These are phyloP conservation scores for Metschnikowia aberdeeniae DNA, from an alignment of 805 yeast species.

Conservation along the genomic window DNA sequence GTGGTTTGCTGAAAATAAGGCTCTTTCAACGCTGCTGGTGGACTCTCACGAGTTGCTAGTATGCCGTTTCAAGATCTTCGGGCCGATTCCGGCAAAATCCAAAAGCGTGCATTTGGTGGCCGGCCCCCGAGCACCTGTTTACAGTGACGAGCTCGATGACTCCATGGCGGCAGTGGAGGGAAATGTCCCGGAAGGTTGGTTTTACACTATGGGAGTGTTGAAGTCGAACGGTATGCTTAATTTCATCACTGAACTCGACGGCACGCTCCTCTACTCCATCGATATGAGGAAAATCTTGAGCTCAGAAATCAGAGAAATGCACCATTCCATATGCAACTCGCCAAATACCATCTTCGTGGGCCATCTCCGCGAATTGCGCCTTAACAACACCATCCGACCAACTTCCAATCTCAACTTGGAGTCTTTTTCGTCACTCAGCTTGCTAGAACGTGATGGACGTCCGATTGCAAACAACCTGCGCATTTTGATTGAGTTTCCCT, in stretches of 20 bases:
- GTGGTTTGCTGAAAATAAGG: constrained; percentile 43
- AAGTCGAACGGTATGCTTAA: constrained; percentile 61
- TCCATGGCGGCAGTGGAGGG: constrained; percentile 4
- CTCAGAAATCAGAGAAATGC: constrained; percentile 61
- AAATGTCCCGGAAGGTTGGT: constrained; percentile 56
- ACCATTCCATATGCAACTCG: constrained; percentile 57
- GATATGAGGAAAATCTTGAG: constrained; percentile 49
- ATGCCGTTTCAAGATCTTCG: constrained; percentile 62
- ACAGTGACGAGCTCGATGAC: constrained; percentile 12
- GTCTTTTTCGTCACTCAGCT: constrained; percentile 11
- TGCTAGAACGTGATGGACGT: constrained; percentile 34
- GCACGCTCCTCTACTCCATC: constrained; percentile 54
- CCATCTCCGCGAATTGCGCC: constrained; percentile 49
- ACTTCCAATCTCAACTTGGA: constrained; percentile 24
- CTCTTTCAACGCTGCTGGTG: constrained; percentile 18
- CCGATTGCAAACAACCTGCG: constrained; percentile 33
- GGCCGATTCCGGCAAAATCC: constrained; percentile 48
- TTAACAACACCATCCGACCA: constrained; percentile 33
- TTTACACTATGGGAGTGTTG: constrained; percentile 65
- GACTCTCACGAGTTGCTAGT: constrained; percentile 45
- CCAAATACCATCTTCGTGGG: constrained; percentile 61
- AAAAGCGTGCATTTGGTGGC: constrained; percentile 34
- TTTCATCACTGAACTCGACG: constrained; percentile 60
- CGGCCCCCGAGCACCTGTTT: constrained; percentile 37
- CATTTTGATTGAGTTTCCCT: constrained; percentile 57